Evolutionary conservation across 2,329 filamentous ascomycete species (phyloP).

Genomic region (Hymenoscyphus scutula): DNA sequence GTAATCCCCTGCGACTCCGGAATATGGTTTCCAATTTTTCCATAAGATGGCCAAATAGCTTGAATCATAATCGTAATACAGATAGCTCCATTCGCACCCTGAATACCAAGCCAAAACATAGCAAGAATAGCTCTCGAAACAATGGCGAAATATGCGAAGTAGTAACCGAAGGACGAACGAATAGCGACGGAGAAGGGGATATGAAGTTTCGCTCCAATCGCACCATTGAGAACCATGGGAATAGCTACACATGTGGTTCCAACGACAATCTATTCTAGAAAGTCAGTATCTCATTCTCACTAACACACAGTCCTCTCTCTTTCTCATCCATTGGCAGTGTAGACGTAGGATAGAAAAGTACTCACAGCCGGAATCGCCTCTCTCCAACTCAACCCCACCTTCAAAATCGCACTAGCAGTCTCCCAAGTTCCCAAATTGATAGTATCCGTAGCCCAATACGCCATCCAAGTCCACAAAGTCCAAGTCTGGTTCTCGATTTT

Average conservation of each 20-base stretch:
- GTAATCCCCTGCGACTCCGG: slow-evolving; percentile 50
- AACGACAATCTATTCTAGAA: slow-evolving; percentile 47
- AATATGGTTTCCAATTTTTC: slow-evolving; percentile 51
- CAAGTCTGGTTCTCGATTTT: slow-evolving; percentile 34
- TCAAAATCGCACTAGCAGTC: slow-evolving; percentile 48
- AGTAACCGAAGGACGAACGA: slow-evolving; percentile 47
- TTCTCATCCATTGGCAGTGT: neutral
- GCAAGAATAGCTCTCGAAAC: slow-evolving; percentile 44
- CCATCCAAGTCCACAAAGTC: slow-evolving; percentile 41
- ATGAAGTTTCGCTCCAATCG: slow-evolving; percentile 47
- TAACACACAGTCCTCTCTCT: too few relatives aligned
- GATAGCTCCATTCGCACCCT: slow-evolving; percentile 61
- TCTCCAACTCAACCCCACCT: slow-evolving; percentile 52
- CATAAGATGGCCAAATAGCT: slow-evolving; percentile 55
- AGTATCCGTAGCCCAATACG: slow-evolving; percentile 42
- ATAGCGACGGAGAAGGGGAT: slow-evolving; percentile 47
- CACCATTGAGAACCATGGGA: slow-evolving; percentile 48
- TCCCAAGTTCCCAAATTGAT: slow-evolving; percentile 50
- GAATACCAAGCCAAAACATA: slow-evolving; percentile 62
- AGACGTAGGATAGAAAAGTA: slow-evolving; percentile 21
- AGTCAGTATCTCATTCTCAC: too few relatives aligned
- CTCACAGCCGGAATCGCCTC: slow-evolving; percentile 47
- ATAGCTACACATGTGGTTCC: slow-evolving; percentile 60
- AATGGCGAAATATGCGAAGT: slow-evolving; percentile 42
- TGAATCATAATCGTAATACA: slow-evolving; percentile 44